phyloP scores from a whole-genome alignment of 2,329 filamentous ascomycete species.

The Trichophyton simii region DNA sequence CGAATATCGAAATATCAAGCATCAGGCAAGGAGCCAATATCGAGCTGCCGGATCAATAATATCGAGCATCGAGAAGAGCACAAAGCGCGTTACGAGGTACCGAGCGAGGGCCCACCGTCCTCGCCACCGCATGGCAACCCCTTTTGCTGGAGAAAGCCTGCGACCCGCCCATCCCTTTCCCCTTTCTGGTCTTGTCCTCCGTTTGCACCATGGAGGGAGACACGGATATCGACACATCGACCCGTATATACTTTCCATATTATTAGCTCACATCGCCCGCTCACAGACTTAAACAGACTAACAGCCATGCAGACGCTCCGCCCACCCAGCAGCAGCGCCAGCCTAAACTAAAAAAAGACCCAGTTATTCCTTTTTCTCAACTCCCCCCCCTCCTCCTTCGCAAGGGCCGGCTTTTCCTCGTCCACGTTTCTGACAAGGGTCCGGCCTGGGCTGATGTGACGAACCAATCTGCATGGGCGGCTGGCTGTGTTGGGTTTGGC shows the following conservation, averaged over 20 bases:
- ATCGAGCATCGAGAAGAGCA: too few species aligned
- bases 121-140: too few species aligned
- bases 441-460: not conserved
- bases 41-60: too few species aligned
- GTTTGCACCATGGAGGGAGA: not conserved
- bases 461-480: not conserved
- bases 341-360: not conserved
- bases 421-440: slow-evolving; percentile 4
- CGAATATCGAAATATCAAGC: too few species aligned
- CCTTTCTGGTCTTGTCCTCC: not conserved
- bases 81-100: too few species aligned
- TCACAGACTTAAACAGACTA: too few species aligned
- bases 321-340: too few species aligned
- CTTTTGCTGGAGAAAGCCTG: not conserved
- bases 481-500: not conserved
- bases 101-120: not conserved
- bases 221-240: too few species aligned
- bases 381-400: not conserved
- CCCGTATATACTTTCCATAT: too few species aligned
- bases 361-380: not conserved
- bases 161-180: not conserved
- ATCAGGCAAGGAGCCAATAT: too few species aligned
- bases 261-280: too few species aligned
- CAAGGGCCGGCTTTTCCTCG: not conserved
- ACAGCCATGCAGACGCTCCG: too few species aligned